Base-by-base conservation (phyloP, 805 yeast genomes). In the Metschnikowia lochheadii region DNA sequence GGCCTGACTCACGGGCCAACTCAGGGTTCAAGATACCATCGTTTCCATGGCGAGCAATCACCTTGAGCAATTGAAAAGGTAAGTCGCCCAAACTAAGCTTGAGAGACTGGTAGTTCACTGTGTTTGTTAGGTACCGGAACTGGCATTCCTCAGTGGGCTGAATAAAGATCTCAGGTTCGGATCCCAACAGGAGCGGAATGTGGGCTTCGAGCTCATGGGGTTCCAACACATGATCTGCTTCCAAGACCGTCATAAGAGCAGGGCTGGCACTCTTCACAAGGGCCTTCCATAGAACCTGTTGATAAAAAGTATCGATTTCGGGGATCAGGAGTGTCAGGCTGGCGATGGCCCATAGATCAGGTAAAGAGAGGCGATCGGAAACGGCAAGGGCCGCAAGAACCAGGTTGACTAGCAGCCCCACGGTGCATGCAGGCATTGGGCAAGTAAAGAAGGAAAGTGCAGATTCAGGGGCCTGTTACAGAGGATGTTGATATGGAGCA, bases 1-100 rank as follows among this genome's bases (percentile, higher is more conserved):
- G 94, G 7, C 79, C 79, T 0, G 90, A 79, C 17, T 67, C 71
- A 38, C 69, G 67, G 2, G 83, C 78, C 51, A 86, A 68, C 23
- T 80, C 81, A 31, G 81, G 68, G 0, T 91, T 79, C 44, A 79
- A 73, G 14, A 85, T 79, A 8, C 94, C 94, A 0, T 64, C 58
- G 0, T 72, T 66, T 21, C 82, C 82, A 31, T 78, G 62, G 51
- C 74, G 77, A 0, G 90, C 87, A 48, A 86, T 83, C 44, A 79
- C 83, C 46, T 81, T 68, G 18, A 86, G 62, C 37, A 86, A 80
- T 13, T 87, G 83, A 57, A 68, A 72, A 8, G 73, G 72, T 35
- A 67, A 64, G 10, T 75, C 79, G 3, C 89, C 89, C 29, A 86
- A 61, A 3, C 73, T 65, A 45, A 77, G 72, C 57, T 79, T 81